A percentile compares a stretch with the other conserved stretches of the same genome.
Evolutionary conservation across 331 rosid genomes (phyloP).

Genomic region (Erythrophleum ivorense): DNA sequence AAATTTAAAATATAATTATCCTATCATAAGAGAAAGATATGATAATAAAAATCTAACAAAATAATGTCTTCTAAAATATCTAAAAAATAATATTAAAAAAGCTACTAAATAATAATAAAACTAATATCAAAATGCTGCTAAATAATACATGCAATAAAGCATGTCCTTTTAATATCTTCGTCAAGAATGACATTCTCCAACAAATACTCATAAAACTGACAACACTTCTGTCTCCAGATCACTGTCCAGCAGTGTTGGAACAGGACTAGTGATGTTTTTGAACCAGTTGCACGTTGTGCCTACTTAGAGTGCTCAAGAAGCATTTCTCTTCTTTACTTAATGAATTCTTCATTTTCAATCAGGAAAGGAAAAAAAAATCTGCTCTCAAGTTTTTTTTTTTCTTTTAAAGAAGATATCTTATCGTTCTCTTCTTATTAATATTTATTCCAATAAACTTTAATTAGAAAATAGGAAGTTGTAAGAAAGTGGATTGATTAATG

Average conservation of each 20-base stretch:
- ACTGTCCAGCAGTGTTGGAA: neutral
- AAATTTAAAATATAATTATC: too few relatives aligned
- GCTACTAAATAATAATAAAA: neutral
- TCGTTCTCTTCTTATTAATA: neutral
- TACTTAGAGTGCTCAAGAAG: neutral
- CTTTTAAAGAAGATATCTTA: neutral
- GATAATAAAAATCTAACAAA: neutral
- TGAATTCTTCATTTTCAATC: neutral
- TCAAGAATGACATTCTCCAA: neutral
- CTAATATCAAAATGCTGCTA: neutral
- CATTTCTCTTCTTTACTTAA: neutral
- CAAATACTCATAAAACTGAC: neutral
- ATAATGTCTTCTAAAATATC: neutral
- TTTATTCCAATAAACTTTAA: neutral
- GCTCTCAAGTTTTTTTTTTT: neutral
- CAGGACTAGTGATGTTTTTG: neutral
- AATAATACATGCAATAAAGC: neutral
- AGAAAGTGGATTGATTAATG: constrained; percentile 8
- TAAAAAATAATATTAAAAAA: neutral
- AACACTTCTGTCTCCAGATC: neutral
- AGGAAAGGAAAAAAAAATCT: neutral
- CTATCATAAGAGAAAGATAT: neutral
- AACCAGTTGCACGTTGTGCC: neutral
- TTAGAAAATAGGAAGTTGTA: constrained; percentile 1
- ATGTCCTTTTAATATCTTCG: neutral